Conservation (phyloP, 257 asterid genomes). For the Coffea eugenioides region DNA sequence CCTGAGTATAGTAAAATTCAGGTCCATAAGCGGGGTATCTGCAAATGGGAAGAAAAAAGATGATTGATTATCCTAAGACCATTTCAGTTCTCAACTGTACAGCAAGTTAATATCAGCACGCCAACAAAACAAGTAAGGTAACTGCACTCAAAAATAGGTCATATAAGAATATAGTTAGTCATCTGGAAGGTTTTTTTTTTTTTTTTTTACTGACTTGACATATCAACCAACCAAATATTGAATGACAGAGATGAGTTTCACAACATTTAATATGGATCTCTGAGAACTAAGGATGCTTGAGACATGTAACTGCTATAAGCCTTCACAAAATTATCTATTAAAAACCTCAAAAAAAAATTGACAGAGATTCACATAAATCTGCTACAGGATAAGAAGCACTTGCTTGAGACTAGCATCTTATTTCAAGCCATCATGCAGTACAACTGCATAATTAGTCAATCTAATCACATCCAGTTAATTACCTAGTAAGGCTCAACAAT, state of each 20-base stretch:
- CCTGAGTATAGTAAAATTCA: slow-evolving; percentile 35
- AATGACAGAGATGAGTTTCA: not conserved
- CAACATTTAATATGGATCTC: not conserved
- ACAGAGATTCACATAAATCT: not conserved
- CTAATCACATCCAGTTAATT: not conserved
- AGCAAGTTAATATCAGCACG: not conserved
- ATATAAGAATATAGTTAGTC: not conserved
- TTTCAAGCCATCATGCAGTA: not conserved
- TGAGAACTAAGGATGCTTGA: not conserved
- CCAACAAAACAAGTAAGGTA: not conserved
- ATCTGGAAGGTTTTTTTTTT: not conserved
- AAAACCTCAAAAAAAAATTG: slow-evolving; percentile 1
- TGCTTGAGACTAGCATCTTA: not conserved
- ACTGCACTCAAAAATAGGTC: not conserved
- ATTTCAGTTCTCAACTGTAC: not conserved
- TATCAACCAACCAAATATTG: slow-evolving; percentile 2
- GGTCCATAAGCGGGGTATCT: slow-evolving; percentile 34
- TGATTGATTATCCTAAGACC: slow-evolving; percentile 6
- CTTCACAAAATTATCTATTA: not conserved
- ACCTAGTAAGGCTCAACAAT: not conserved
- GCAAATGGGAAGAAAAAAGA: slow-evolving; percentile 15
- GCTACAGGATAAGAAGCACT: not conserved
- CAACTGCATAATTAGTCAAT: not conserved
- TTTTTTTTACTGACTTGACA: not conserved
- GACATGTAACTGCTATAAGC: not conserved